Conservation (phyloP, 768 basidiomycete species). For the Glaciozyma martinii region DNA sequence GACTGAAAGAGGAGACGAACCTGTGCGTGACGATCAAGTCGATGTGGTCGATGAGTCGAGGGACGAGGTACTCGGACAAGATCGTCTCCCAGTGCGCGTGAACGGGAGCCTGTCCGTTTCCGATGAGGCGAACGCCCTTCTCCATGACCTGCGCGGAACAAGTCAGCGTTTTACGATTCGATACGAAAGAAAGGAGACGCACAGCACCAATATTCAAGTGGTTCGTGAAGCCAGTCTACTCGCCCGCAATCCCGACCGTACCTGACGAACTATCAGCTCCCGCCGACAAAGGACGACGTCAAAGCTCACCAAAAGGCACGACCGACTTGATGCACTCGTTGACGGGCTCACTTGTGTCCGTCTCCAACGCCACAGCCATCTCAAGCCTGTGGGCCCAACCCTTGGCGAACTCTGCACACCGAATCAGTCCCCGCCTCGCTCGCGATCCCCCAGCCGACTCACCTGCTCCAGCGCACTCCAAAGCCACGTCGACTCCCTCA, state of each 20-base stretch:
- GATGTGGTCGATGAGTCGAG: no score
- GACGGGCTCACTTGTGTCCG: constrained; percentile 41
- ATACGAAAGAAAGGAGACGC: constrained; percentile 31
- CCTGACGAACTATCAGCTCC: background rate
- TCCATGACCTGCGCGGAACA: background rate
- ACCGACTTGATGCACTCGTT: constrained; percentile 38
- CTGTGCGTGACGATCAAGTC: no score
- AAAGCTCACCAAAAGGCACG: constrained; percentile 45
- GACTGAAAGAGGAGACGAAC: no score
- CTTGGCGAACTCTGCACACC: constrained; percentile 28
- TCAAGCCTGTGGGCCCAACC: constrained; percentile 40
- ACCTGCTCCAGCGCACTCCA: constrained; percentile 45
- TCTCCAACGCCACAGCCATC: constrained; percentile 42
- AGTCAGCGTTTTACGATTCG: no score
- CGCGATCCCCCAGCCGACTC: no score
- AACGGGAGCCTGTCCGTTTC: background rate
- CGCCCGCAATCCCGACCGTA: background rate
- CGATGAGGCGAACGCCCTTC: background rate
- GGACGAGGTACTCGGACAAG: no score
- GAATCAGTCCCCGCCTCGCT: no score
- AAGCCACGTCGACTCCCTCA: constrained; percentile 53
- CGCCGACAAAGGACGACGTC: constrained; percentile 38
- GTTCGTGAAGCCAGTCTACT: constrained; percentile 45
- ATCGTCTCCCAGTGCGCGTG: no score
- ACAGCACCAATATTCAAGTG: constrained; percentile 60